A percentile compares a stretch with the other conserved stretches of the same genome.
These are phyloP conservation scores for Leccinellum rugosiceps DNA, from an alignment of 768 basidiomycete genomes.

Conservation along the genomic window DNA sequence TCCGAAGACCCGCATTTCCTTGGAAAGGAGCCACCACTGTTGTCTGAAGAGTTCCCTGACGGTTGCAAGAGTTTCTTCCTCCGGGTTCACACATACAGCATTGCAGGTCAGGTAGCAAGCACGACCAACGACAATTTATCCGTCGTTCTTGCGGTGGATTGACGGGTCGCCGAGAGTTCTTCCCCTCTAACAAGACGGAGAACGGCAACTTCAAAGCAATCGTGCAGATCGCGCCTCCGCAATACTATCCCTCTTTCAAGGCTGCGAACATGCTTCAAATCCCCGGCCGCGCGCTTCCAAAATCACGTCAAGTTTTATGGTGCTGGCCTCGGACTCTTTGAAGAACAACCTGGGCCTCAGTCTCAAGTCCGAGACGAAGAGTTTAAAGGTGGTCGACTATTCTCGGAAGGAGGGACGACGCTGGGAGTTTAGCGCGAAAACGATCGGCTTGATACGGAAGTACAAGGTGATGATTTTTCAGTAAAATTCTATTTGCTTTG, in stretches of 20 bases:
- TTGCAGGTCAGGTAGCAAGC: constrained; percentile 82
- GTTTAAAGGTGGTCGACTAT: constrained; percentile 90
- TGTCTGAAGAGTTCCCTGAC: constrained; percentile 86
- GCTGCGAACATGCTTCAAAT: constrained; percentile 73
- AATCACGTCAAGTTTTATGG: constrained; percentile 93
- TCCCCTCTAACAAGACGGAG: constrained; percentile 79
- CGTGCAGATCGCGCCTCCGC: constrained; percentile 49
- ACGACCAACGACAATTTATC: constrained; percentile 71
- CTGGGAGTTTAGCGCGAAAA: constrained; percentile 94
- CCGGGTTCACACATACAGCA: constrained; percentile 93
- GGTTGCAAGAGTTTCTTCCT: constrained; percentile 95
- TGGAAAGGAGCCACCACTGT: constrained; percentile 77
- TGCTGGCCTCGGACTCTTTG: constrained; percentile 66
- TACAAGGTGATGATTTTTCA: constrained; percentile 58
- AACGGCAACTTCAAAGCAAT: constrained; percentile 73
- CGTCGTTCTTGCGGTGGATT: constrained; percentile 79
- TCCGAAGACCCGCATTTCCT: constrained; percentile 88
- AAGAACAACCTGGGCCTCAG: constrained; percentile 92
- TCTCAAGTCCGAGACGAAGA: constrained; percentile 94
- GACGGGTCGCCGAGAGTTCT: constrained; percentile 54
- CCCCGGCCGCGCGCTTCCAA: constrained; percentile 79
- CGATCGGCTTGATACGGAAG: constrained; percentile 73
- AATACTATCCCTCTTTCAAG: constrained; percentile 78
- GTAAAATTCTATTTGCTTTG: background rate
- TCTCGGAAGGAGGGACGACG: constrained; percentile 76